Conservation (phyloP, 2,329 filamentous ascomycete species). For the Aspergillus clavatus region DNA sequence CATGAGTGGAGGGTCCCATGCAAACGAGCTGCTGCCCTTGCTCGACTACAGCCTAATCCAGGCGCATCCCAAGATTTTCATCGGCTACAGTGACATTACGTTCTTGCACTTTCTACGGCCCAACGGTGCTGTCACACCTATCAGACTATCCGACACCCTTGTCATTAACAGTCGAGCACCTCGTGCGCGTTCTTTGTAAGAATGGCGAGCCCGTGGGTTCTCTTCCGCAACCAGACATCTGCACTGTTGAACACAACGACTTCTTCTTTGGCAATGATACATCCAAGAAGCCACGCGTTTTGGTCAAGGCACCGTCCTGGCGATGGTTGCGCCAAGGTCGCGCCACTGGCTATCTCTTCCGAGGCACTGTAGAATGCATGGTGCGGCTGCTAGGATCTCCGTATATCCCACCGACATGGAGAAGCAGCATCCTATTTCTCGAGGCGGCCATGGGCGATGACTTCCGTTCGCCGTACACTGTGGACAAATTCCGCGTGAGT, state of each 20-base stretch:
- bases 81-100: conserved; percentile 29
- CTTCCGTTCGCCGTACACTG: background rate
- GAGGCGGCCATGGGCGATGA: conserved; percentile 36
- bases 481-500: conserved; percentile 14
- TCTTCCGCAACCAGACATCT: background rate
- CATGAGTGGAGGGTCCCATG: conserved; percentile 21
- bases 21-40: conserved; percentile 24
- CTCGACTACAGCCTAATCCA: conserved; percentile 27
- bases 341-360: conserved; percentile 35
- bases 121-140: conserved; percentile 21
- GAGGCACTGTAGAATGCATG: conserved; percentile 17
- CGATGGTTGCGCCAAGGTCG: conserved; percentile 6
- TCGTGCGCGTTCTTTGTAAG: background rate
- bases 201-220: background rate
- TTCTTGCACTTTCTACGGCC: conserved; percentile 30
- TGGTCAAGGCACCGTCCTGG: too few relatives aligned
- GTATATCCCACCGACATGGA: conserved; percentile 24
- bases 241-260: background rate
- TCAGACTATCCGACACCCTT: conserved; percentile 12
- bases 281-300: too few relatives aligned
- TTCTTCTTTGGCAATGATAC: too few relatives aligned
- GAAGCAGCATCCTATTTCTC: conserved; percentile 23
- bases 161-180: conserved; percentile 8
- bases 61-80: conserved; percentile 29
- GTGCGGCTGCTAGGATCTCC: conserved; percentile 8